Evolutionary conservation across 2,329 filamentous ascomycete species (phyloP).

Genomic region (Ophiostoma novo-ulmi): DNA sequence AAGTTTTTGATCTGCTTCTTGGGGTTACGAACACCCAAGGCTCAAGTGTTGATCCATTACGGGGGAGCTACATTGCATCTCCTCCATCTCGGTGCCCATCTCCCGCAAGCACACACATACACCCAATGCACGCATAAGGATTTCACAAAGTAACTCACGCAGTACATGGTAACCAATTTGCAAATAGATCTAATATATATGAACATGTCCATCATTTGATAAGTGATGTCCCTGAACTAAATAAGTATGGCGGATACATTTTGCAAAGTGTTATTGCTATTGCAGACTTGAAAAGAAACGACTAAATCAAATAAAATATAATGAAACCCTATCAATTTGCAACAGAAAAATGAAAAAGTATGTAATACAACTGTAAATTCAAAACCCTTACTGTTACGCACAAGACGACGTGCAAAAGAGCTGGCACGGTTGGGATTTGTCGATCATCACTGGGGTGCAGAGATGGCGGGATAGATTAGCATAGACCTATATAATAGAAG

Average conservation of each 20-base stretch:
- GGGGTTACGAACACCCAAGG: neutral
- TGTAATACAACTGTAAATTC: neutral
- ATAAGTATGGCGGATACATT: too few relatives aligned
- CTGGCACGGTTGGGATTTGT: constrained; percentile 11
- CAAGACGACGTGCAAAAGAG: constrained; percentile 5
- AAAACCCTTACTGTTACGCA: neutral
- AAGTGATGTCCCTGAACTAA: too few relatives aligned
- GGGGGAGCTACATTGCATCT: neutral
- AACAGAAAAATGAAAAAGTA: neutral
- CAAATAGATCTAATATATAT: too few relatives aligned
- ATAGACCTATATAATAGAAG: neutral
- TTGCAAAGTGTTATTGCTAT: too few relatives aligned
- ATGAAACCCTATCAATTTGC: neutral
- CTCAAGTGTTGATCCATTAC: neutral
- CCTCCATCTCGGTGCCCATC: neutral
- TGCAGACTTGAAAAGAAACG: neutral
- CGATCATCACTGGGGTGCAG: constrained; percentile 14
- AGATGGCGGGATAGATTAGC: constrained; percentile 10
- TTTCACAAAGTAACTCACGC: too few relatives aligned
- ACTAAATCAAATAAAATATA: neutral
- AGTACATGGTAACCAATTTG: too few relatives aligned
- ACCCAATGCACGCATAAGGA: neutral
- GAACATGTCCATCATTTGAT: too few relatives aligned
- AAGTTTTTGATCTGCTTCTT: neutral
- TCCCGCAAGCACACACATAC: neutral